These are phyloP conservation scores for Fagus sylvatica DNA, from an alignment of 306 rosid species.

Conservation along the genomic window DNA sequence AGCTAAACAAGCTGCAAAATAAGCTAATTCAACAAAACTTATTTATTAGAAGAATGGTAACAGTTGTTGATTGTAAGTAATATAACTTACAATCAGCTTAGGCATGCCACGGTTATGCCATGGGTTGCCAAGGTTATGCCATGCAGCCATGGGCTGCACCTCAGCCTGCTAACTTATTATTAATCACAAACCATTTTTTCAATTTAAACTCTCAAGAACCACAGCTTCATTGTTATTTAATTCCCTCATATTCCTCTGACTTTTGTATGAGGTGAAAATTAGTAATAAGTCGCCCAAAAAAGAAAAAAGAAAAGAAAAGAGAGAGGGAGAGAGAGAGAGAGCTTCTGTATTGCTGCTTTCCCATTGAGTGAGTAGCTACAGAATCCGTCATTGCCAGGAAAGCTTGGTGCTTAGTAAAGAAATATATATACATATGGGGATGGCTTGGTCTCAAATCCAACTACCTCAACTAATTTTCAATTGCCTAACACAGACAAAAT, in stretches of 20 bases:
- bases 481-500: background rate
- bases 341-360: background rate
- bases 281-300: background rate
- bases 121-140: too few relatives aligned
- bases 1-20: too few relatives aligned
- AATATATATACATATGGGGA: background rate
- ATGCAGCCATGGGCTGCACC: too few relatives aligned
- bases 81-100: background rate
- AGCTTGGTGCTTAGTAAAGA: background rate
- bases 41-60: background rate
- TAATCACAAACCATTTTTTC: background rate
- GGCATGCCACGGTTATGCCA: too few relatives aligned
- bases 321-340: background rate
- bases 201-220: background rate
- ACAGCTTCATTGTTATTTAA: background rate
- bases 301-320: background rate
- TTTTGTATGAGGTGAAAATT: background rate
- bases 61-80: background rate
- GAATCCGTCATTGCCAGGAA: background rate
- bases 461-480: background rate
- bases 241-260: background rate
- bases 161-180: background rate
- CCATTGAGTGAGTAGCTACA: background rate
- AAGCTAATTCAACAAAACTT: background rate
- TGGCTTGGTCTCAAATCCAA: background rate